Evolutionary conservation across 345 rosid genomes (phyloP).

Genomic region (Lepidium aucheri): DNA sequence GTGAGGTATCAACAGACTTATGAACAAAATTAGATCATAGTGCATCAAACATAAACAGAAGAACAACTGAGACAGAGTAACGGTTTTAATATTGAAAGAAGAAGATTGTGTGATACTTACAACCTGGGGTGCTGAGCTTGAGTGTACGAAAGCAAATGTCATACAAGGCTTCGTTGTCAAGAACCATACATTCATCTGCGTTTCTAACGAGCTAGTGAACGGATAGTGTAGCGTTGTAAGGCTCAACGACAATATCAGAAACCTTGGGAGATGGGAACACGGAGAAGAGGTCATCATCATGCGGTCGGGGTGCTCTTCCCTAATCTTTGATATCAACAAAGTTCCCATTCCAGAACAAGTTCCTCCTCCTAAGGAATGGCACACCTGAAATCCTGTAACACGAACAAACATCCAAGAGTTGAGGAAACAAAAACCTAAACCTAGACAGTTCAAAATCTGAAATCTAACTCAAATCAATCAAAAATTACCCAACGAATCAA

Average conservation of each 20-base stretch:
- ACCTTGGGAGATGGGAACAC: slow-evolving; percentile 60
- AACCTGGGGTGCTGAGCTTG: slow-evolving; percentile 51
- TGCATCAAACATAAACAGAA: neutral
- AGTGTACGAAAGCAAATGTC: slow-evolving; percentile 59
- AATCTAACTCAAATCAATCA: neutral
- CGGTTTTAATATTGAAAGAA: neutral
- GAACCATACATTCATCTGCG: slow-evolving; percentile 59
- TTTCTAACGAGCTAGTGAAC: slow-evolving; percentile 59
- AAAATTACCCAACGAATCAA: neutral
- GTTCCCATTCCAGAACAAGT: slow-evolving; percentile 66
- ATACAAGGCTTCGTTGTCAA: slow-evolving; percentile 51
- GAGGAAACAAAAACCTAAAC: neutral
- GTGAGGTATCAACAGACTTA: neutral
- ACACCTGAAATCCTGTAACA: slow-evolving; percentile 47
- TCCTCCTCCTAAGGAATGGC: slow-evolving; percentile 59
- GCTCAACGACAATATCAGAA: slow-evolving; percentile 59
- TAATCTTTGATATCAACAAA: slow-evolving; percentile 54
- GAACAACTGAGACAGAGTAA: neutral
- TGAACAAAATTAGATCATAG: too few species aligned
- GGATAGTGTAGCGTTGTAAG: slow-evolving; percentile 53
- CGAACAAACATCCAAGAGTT: neutral
- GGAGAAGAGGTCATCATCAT: slow-evolving; percentile 62
- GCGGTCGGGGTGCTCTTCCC: slow-evolving; percentile 59
- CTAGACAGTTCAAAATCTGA: neutral
- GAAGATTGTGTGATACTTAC: slow-evolving; percentile 23